Base-by-base conservation (phyloP, 768 basidiomycete species). In the Suillus alpinus region DNA sequence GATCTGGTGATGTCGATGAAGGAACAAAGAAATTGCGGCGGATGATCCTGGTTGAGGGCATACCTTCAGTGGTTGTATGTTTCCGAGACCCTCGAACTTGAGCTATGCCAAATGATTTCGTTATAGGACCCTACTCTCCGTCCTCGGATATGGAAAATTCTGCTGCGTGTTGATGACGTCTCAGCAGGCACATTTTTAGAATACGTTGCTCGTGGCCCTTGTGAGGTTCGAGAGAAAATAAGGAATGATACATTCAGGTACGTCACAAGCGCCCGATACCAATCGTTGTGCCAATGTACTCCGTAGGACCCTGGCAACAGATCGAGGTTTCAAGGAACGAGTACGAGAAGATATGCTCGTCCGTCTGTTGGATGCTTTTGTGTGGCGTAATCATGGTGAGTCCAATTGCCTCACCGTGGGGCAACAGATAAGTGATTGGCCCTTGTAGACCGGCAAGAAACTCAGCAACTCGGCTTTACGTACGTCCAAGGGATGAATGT, bases 401-500 rank as follows among this genome's bases (percentile, higher is more conserved):
- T 68, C 39, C 23, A 43, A 37, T 50, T 23, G 2, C 39, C 2
- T 43, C 40, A 26, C 34, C 46, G 12, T 32, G 39, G 43, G 34
- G n/a, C 37, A 26, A 50, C 37, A 20, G 34, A 32, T 14, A 36
- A 32, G 18, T 51, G 36, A 39, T 36, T 31, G 29, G 16, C 58
- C 49, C 16, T 40, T 62, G 9, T 65, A 94, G 92, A 94, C 68
- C 80, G 86, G 64, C 87, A 89, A 73, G 90, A 92, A 67, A 80
- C 78, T 0, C 84, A 90, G n/a, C 87, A 86, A 60, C 82, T 93
- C 44, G 92, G 86, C 9, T 97, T 98, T 75, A 94, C 92, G 34
- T 99, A 98, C 68, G 95, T 99, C 9, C 96, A 99, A 76, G 97
- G 97, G 34, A 98, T 97, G 94, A 99, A 99, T 72, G 97, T 98